Base-by-base conservation (phyloP, 257 asterid genomes). In the Paulownia fortunei region DNA sequence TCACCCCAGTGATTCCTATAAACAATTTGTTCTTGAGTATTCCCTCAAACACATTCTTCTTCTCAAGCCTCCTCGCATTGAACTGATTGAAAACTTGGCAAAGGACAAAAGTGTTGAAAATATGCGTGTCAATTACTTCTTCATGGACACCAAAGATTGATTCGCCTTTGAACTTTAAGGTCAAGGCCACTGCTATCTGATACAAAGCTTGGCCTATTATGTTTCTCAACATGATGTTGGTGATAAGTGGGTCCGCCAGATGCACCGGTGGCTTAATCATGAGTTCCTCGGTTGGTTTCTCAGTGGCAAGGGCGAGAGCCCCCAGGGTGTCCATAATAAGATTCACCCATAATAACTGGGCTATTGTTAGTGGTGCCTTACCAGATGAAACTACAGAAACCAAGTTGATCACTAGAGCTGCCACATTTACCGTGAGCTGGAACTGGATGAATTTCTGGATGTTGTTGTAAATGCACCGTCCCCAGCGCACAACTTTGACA, bases 361-460 rank as follows among this genome's bases (percentile, higher is more conserved):
- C 90, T 8, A 88, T 80, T 39, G 96, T 87, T 10, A 90, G 21
- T 27, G 92, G 90, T 18, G 81, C 87, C 60, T 88, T 89, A 9
- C 88, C 88, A 0, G 89, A 77, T 36, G 89, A 87, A 13, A 81
- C 79, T 5, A 90, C 87, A 12, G 92, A 88, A 1, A 88, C 84
- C 15, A 87, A 62, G 72, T 81, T 87, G 76, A 88, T 90, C 27
- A 63, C 78, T 1, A 87, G 81, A 6, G 90, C 87, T 3, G 89
- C 90, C 0, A 87, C 83, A 10, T 84, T 82, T 0, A 80, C 89
- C 0, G 90, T 90, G 75, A 88, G 92, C 68, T 90, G 96, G 36
- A 87, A 88, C 76, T 90, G 91, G 54, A 87, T 88, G 78, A 85
- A 84, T 63, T 85, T 89, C 70, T 87, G 90, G 44, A 89, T 85